Evolutionary conservation across 2,329 filamentous ascomycete genomes (phyloP).

Genomic region (Trichophyton verrucosum): DNA sequence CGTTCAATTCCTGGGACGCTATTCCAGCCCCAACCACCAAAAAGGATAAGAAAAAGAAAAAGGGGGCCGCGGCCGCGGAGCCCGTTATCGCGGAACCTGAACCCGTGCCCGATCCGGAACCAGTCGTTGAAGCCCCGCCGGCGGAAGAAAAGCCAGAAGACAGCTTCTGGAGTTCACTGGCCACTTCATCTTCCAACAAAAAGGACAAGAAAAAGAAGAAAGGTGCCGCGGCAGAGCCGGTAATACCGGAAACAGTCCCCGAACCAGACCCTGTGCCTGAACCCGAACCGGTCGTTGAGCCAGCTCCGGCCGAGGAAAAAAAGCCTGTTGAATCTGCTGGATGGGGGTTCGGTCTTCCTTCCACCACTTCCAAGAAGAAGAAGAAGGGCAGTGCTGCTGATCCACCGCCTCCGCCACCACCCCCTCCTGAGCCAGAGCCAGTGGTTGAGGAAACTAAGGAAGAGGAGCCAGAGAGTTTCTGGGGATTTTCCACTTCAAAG

Average conservation of each 20-base stretch:
- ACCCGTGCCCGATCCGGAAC: background rate
- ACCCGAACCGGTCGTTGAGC: slow-evolving; percentile 3
- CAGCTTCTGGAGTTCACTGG: background rate
- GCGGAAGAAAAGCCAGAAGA: background rate
- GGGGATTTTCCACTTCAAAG: background rate
- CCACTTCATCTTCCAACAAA: background rate
- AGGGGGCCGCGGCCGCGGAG: slow-evolving; percentile 20
- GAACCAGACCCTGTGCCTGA: slow-evolving; percentile 12
- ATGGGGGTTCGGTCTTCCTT: background rate
- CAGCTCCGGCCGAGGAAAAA: slow-evolving; percentile 12
- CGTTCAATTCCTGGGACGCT: slow-evolving; percentile 16
- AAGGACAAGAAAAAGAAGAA: slow-evolving; percentile 1
- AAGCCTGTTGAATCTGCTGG: slow-evolving; percentile 6
- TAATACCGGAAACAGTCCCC: slow-evolving; percentile 3
- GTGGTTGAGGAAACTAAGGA: slow-evolving; percentile 18
- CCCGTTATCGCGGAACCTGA: background rate
- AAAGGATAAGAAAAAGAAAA: slow-evolving; percentile 26
- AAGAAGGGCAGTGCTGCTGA: slow-evolving; percentile 21
- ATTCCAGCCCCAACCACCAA: slow-evolving; percentile 22
- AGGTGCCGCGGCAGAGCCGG: background rate
- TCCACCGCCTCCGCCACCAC: slow-evolving; percentile 16
- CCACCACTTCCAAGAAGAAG: slow-evolving; percentile 15
- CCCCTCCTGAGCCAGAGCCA: slow-evolving; percentile 10
- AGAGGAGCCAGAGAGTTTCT: slow-evolving; percentile 8
- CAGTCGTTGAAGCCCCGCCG: background rate